phyloP scores from a whole-genome alignment of 305 asterid genomes.

The Rubia balearica region DNA sequence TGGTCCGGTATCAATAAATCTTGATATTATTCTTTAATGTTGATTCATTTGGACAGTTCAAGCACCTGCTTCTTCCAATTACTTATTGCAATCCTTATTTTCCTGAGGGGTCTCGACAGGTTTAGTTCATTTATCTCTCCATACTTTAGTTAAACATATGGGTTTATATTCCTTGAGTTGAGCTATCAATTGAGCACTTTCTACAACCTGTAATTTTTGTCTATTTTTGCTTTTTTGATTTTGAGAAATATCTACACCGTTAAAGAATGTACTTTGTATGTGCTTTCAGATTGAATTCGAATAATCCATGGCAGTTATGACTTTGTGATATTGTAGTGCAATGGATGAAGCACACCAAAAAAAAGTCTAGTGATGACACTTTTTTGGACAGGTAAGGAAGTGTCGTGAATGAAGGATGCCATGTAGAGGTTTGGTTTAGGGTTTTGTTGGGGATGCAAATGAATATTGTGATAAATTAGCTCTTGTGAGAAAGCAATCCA shows the following conservation, averaged over 20 bases:
- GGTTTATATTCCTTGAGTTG: too few species aligned
- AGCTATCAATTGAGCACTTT: background rate
- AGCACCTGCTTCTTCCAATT: conserved; percentile 83
- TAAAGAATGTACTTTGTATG: background rate
- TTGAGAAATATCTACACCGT: background rate
- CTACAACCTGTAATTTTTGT: background rate
- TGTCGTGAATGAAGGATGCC: too few species aligned
- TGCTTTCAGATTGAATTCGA: background rate
- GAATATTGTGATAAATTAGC: too few species aligned
- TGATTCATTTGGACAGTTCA: conserved; percentile 56
- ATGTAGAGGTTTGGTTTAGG: too few species aligned
- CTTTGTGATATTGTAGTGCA: background rate
- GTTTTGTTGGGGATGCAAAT: too few species aligned
- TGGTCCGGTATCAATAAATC: too few species aligned
- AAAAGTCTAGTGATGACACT: too few species aligned
- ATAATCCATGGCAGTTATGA: background rate
- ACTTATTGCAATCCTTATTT: conserved; percentile 83
- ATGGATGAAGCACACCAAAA: background rate
- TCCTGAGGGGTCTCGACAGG: conserved; percentile 91
- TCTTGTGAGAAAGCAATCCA: too few species aligned
- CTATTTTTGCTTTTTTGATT: background rate
- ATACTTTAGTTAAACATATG: background rate
- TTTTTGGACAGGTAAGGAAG: too few species aligned
- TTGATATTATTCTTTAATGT: too few species aligned
- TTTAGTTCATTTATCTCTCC: conserved; percentile 14